Percentiles rank a stretch among this genome's conserved stretches.
These are phyloP conservation scores for Thermothielavioides terrestris DNA, from an alignment of 495 filamentous ascomycete genomes.

Conservation along the genomic window DNA sequence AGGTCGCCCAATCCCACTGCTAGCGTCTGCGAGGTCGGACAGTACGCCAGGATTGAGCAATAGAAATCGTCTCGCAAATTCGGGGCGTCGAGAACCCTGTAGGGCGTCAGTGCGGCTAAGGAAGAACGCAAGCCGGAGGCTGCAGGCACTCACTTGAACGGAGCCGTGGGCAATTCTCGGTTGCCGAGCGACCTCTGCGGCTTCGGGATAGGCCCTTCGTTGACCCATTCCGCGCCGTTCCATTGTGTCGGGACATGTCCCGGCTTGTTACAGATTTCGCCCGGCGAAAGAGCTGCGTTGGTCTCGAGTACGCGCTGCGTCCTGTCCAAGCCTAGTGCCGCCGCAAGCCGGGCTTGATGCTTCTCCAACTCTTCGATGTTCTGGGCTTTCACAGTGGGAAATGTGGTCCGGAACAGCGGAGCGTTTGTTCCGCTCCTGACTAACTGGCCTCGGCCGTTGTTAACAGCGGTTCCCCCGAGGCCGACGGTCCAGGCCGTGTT, in stretches of 20 bases:
- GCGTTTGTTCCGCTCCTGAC: conserved; percentile 65
- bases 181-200: conserved; percentile 9
- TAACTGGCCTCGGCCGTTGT: conserved; percentile 54
- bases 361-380: conserved; percentile 53
- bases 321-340: conserved; percentile 76
- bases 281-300: conserved; percentile 4
- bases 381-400: conserved; percentile 38
- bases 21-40: conserved; percentile 57
- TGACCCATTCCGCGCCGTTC: conserved; percentile 55
- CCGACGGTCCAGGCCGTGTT: conserved; percentile 79
- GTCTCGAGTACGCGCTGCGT: conserved; percentile 49
- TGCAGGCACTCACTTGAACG: conserved; percentile 58
- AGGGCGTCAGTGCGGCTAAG: conserved; percentile 17
- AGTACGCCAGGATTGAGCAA: conserved; percentile 86
- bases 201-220: conserved; percentile 34
- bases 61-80: conserved; percentile 90
- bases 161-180: conserved; percentile 52
- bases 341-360: conserved; percentile 69
- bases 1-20: conserved; percentile 74
- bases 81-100: conserved; percentile 76
- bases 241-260: conserved; percentile 29
- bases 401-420: conserved; percentile 62
- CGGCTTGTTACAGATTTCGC: conserved; percentile 15
- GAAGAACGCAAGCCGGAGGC: neutral
- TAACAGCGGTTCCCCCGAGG: conserved; percentile 42